Conservation (phyloP, 345 rosid species). For the Rubroshorea leprosula region DNA sequence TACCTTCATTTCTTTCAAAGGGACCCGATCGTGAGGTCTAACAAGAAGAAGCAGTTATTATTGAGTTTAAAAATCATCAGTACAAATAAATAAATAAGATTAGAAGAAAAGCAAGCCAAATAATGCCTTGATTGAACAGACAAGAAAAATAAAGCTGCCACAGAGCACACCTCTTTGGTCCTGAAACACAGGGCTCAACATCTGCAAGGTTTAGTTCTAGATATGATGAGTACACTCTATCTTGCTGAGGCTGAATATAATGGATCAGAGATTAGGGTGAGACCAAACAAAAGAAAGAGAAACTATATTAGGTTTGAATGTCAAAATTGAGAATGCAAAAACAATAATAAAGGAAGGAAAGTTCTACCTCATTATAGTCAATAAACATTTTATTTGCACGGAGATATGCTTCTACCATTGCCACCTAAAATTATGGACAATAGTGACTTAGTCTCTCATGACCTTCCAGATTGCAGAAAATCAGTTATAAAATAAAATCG, state of each 20-base stretch:
- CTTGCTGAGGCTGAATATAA: constrained; percentile 66
- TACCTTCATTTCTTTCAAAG: constrained; percentile 89
- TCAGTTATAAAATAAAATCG: constrained; percentile 2
- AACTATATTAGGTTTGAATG: neutral
- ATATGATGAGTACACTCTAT: constrained; percentile 76
- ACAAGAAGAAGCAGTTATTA: constrained; percentile 15
- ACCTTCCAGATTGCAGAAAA: constrained; percentile 8
- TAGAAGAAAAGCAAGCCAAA: neutral
- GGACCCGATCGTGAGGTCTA: constrained; percentile 98
- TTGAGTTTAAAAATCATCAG: neutral
- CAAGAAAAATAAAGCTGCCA: neutral
- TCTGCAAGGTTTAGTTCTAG: constrained; percentile 66
- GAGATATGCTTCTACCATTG: constrained; percentile 88
- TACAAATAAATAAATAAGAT: neutral
- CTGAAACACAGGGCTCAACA: constrained; percentile 95
- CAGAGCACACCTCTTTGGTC: constrained; percentile 81
- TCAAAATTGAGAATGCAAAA: neutral
- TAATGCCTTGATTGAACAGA: neutral
- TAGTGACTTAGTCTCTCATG: constrained; percentile 12
- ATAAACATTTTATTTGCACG: constrained; percentile 97
- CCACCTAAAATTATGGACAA: constrained; percentile 42
- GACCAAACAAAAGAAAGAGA: constrained; percentile 8
- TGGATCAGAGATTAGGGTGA: neutral
- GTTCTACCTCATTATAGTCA: constrained; percentile 80
- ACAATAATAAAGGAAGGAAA: constrained; percentile 3